These are phyloP conservation scores for Nitzschia palea DNA, from an alignment of 108 stramenopile genomes.

Conservation along the genomic window DNA sequence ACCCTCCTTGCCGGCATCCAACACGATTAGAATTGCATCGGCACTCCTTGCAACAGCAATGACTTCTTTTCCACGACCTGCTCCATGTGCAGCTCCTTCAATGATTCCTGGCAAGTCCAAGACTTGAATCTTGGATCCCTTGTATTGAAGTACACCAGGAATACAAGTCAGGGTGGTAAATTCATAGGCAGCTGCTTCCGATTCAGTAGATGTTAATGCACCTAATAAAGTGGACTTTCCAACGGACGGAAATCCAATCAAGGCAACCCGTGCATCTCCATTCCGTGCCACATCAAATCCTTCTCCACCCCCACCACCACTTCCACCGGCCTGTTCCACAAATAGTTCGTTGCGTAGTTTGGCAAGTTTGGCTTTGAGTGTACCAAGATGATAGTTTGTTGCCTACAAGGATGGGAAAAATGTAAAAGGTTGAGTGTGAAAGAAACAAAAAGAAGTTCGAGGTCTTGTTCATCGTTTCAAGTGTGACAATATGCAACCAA, in stretches of 20 bases:
- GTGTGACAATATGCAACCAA: neutral
- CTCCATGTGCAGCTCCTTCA: slow-evolving; percentile 98
- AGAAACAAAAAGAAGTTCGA: neutral
- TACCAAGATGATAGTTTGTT: slow-evolving; percentile 89
- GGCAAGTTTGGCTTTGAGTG: slow-evolving; percentile 98
- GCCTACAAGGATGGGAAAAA: slow-evolving; percentile 26
- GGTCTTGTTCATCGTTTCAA: neutral
- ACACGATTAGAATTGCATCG: slow-evolving; percentile 96
- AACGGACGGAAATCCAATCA: slow-evolving; percentile 97
- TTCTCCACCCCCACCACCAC: slow-evolving; percentile 70
- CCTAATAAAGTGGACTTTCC: slow-evolving; percentile 90
- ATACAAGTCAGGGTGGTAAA: slow-evolving; percentile 99
- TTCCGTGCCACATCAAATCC: slow-evolving; percentile 94
- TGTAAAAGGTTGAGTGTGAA: too few species aligned
- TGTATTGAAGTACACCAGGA: slow-evolving; percentile 89
- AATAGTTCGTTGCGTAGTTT: slow-evolving; percentile 94
- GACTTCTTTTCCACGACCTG: slow-evolving; percentile 97
- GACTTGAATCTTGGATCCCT: slow-evolving; percentile 93
- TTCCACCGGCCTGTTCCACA: slow-evolving; percentile 83
- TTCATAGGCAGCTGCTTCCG: slow-evolving; percentile 88
- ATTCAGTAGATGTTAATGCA: slow-evolving; percentile 90
- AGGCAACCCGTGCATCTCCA: slow-evolving; percentile 96
- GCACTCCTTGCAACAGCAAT: slow-evolving; percentile 96
- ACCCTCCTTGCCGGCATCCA: slow-evolving; percentile 97
- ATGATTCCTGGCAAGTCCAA: slow-evolving; percentile 99